Evolutionary conservation across 2,329 filamentous ascomycete species (phyloP).

Genomic region (Alternaria postmessia): DNA sequence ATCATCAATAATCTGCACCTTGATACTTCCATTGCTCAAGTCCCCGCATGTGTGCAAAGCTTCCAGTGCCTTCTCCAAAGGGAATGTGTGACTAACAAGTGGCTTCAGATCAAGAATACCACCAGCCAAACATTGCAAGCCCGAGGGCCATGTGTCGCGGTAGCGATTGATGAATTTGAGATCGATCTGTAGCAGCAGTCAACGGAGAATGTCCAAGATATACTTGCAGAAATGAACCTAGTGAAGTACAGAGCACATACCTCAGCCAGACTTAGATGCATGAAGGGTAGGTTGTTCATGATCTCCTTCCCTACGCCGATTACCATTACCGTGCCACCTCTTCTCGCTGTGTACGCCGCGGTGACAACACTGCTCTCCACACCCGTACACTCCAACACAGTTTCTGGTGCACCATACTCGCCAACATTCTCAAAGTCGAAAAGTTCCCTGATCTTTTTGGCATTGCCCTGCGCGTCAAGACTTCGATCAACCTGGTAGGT

Average conservation of each 20-base stretch:
- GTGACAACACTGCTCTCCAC: conserved; percentile 70
- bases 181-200: conserved; percentile 60
- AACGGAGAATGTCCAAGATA: background rate
- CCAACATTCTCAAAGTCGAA: conserved; percentile 56
- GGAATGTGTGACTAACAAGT: conserved; percentile 69
- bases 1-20: conserved; percentile 66
- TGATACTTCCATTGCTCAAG: conserved; percentile 63
- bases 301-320: conserved; percentile 69
- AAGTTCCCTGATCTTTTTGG: conserved; percentile 61
- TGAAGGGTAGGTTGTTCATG: conserved; percentile 73
- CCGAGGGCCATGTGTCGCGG: conserved; percentile 73
- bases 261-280: conserved; percentile 70
- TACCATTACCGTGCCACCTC: conserved; percentile 69
- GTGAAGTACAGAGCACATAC: conserved; percentile 39
- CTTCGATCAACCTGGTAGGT: conserved; percentile 63
- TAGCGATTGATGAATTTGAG: conserved; percentile 76
- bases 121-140: conserved; percentile 67
- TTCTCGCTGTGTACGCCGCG: conserved; percentile 64
- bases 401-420: conserved; percentile 66
- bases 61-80: conserved; percentile 68
- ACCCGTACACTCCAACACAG: conserved; percentile 71
- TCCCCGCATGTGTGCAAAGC: conserved; percentile 65
- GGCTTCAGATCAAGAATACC: conserved; percentile 68
- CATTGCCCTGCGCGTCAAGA: conserved; percentile 60
- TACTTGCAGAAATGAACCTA: fast-evolving